These are phyloP conservation scores for Ilyonectria destructans DNA, from an alignment of 2,329 filamentous ascomycete species.

Conservation along the genomic window DNA sequence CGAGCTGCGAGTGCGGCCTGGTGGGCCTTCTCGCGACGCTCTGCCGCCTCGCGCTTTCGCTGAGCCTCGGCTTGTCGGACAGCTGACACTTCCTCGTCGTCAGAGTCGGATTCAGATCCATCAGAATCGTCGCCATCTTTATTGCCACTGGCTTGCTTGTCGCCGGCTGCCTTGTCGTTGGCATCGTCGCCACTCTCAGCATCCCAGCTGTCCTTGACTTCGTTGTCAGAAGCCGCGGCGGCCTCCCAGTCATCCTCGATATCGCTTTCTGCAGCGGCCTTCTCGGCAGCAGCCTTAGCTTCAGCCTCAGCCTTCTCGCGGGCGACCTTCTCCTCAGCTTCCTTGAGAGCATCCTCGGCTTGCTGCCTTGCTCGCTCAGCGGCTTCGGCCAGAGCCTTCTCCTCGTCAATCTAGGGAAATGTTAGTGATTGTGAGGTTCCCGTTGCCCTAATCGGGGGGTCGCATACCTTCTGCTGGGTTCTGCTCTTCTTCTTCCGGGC, in stretches of 20 bases:
- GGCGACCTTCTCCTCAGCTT: conserved; percentile 74
- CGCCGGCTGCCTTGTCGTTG: conserved; percentile 72
- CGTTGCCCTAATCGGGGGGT: neutral
- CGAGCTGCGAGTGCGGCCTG: conserved; percentile 92
- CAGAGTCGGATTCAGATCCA: conserved; percentile 78
- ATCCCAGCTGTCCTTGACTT: conserved; percentile 96
- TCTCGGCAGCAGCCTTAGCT: conserved; percentile 68
- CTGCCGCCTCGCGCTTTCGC: conserved; percentile 90
- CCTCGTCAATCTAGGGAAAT: conserved; percentile 78
- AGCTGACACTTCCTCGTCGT: conserved; percentile 84
- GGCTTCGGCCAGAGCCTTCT: conserved; percentile 83
- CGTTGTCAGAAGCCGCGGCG: conserved; percentile 82
- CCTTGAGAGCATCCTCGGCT: conserved; percentile 77
- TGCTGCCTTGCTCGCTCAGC: conserved; percentile 79
- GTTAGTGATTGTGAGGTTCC: conserved; percentile 29
- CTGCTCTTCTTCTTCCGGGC: conserved; percentile 85
- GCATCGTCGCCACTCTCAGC: conserved; percentile 79
- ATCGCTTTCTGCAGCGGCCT: conserved; percentile 72
- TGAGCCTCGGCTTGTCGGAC: conserved; percentile 80
- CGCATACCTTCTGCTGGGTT: conserved; percentile 69
- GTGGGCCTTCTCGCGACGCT: conserved; percentile 89
- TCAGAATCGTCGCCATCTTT: conserved; percentile 60
- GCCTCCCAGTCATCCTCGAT: conserved; percentile 91
- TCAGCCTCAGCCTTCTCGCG: conserved; percentile 72
- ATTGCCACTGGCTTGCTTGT: conserved; percentile 59